Percentiles rank a stretch among this genome's conserved stretches.
Conservation (phyloP, 768 basidiomycete genomes). For the Tylopilus felleus region DNA sequence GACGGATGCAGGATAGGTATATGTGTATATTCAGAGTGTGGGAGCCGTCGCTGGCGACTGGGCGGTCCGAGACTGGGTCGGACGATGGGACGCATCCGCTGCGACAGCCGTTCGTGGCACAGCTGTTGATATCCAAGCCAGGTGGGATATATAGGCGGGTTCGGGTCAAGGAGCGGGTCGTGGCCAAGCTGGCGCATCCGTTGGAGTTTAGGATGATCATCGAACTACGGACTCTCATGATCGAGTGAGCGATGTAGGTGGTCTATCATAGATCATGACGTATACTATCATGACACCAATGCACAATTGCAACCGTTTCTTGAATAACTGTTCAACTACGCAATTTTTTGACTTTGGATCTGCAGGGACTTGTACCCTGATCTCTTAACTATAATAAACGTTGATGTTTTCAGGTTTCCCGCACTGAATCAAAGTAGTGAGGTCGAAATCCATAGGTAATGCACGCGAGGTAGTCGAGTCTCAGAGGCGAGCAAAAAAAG, state of each 20-base stretch:
- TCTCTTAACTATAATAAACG: too few species aligned
- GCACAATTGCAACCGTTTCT: too few species aligned
- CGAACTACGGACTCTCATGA: constrained; percentile 18
- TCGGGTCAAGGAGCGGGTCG: constrained; percentile 18
- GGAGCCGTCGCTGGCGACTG: constrained; percentile 19
- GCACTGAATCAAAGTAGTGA: too few species aligned
- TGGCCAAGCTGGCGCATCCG: constrained; percentile 17
- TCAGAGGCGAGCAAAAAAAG: too few species aligned
- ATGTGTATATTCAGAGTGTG: constrained; percentile 20
- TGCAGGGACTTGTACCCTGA: too few species aligned
- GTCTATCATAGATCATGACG: not conserved
- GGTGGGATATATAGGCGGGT: constrained; percentile 19
- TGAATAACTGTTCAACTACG: too few species aligned
- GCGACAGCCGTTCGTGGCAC: constrained; percentile 20
- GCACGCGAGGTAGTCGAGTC: too few species aligned
- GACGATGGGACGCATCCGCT: constrained; percentile 14
- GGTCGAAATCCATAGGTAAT: too few species aligned
- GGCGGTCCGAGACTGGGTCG: not conserved
- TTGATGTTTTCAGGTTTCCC: too few species aligned
- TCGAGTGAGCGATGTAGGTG: too few species aligned
- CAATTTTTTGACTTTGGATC: too few species aligned
- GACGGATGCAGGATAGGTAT: constrained; percentile 14
- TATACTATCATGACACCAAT: not conserved
- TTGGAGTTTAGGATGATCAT: constrained; percentile 14
- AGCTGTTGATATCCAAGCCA: constrained; percentile 13